Conservation (phyloP, 78 protist species). For the Acrasis kona region DNA sequence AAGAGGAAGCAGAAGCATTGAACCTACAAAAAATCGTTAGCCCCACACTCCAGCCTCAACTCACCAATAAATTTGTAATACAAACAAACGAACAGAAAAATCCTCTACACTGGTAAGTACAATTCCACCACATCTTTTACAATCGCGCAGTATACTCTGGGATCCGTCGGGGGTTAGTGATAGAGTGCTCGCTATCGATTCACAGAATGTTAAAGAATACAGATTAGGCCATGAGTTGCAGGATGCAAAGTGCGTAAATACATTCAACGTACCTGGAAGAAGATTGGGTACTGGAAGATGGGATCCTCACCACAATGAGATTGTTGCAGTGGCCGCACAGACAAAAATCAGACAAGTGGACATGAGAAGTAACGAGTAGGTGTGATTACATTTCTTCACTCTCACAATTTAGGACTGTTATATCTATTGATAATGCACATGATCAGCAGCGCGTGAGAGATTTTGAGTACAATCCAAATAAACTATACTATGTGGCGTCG, state of each 20-base stretch:
- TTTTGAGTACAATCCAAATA: conserved; percentile 41
- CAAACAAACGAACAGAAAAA: no score
- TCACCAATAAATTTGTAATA: no score
- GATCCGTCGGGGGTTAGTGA: background rate
- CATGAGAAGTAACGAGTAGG: conserved; percentile 3
- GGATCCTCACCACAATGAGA: conserved; percentile 20
- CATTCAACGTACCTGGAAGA: background rate
- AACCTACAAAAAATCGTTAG: no score
- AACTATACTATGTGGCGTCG: conserved; percentile 2
- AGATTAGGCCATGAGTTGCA: background rate
- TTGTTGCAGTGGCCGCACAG: background rate
- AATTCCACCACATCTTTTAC: background rate
- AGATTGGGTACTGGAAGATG: background rate
- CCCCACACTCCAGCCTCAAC: no score
- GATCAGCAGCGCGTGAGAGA: background rate
- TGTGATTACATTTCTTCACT: background rate
- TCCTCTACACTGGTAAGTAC: background rate
- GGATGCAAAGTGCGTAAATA: background rate
- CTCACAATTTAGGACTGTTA: background rate
- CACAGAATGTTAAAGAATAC: background rate
- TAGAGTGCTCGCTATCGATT: background rate
- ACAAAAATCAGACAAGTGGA: background rate
- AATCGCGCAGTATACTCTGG: background rate
- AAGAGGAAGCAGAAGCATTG: background rate
- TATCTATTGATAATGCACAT: background rate